Evolutionary conservation across 2,329 filamentous ascomycete genomes (phyloP).

Genomic region (Aspergillus felis): DNA sequence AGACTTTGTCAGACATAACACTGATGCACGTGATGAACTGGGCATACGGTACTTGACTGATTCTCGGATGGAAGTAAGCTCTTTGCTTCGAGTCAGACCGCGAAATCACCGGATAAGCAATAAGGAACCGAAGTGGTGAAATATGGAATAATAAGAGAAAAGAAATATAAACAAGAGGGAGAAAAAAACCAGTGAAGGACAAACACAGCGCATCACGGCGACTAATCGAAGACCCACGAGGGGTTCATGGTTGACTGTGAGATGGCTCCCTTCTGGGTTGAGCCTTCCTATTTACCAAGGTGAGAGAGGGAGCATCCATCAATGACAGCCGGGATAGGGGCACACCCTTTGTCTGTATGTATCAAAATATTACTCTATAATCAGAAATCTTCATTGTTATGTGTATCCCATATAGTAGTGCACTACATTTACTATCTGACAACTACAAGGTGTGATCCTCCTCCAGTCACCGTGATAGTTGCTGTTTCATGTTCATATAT

Average conservation of each 20-base stretch:
- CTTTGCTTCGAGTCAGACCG: neutral
- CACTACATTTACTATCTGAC: slow-evolving; percentile 2
- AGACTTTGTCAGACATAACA: neutral
- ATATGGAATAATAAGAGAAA: neutral
- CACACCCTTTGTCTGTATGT: neutral
- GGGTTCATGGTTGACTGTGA: neutral
- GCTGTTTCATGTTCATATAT: slow-evolving; percentile 17
- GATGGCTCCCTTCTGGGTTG: neutral
- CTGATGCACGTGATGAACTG: neutral
- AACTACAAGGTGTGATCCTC: slow-evolving; percentile 21
- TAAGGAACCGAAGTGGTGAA: neutral
- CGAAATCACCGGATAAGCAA: neutral
- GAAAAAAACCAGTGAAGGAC: neutral
- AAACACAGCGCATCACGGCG: neutral
- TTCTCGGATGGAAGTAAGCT: neutral
- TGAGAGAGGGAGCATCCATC: neutral
- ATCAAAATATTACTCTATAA: neutral
- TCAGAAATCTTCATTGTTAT: neutral
- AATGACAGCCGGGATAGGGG: neutral
- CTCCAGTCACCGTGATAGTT: slow-evolving; percentile 15
- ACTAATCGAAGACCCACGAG: neutral
- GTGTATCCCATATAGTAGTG: neutral
- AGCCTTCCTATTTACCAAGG: neutral
- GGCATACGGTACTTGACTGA: neutral
- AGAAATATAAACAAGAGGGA: neutral